Base-by-base conservation (phyloP, 1,284 basidiomycete genomes). In the Sporisorium iseilematis-ciliati region DNA sequence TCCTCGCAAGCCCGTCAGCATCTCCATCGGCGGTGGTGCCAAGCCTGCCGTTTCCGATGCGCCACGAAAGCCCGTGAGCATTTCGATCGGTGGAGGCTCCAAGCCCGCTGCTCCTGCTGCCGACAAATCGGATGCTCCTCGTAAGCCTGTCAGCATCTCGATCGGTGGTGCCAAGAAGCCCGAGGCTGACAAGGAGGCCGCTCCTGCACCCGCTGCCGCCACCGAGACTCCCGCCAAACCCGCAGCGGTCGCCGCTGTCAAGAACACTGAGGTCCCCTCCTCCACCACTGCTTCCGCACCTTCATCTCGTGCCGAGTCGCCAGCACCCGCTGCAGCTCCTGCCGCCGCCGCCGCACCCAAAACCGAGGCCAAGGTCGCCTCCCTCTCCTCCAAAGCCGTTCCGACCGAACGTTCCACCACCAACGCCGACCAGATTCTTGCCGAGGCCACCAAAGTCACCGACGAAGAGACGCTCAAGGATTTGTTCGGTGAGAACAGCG, bases 391-490 rank as follows among this genome's bases (percentile, higher is more conserved):
- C 41, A 69, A 68, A 51, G 42, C 70, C 7, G 78, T 78, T 57
- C 70, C 77, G 12, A 57, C 73, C 7, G 82, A 84, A 59, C 82
- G 83, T 57, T 40, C 77, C 20, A 42, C 69, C 42, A 82, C 76
- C 43, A 75, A 83, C 46, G 80, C 82, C 43, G 82, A 81, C 53
- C 82, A 81, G 71, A 79, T 84, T 56, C 74, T 84, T 26, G 79
- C 74, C 57, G 82, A 85, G 62, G 82, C 82, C 21, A 65, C 73
- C 65, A 76, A 81, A 66, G 75, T 77, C 16, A 84, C 83, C 14
- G 83, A 85, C 61, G 81, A 82, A 42, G 83, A 85, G 72, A 85
- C 83, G n/a, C 75, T 85, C 53, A 78, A 75, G 50, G 83, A 85
- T 49, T 70, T 85, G 33, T 85, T 84, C 33, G 83, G 83, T 42